Base-by-base conservation (phyloP, 768 basidiomycete genomes). In the Hypholoma fasciculare region DNA sequence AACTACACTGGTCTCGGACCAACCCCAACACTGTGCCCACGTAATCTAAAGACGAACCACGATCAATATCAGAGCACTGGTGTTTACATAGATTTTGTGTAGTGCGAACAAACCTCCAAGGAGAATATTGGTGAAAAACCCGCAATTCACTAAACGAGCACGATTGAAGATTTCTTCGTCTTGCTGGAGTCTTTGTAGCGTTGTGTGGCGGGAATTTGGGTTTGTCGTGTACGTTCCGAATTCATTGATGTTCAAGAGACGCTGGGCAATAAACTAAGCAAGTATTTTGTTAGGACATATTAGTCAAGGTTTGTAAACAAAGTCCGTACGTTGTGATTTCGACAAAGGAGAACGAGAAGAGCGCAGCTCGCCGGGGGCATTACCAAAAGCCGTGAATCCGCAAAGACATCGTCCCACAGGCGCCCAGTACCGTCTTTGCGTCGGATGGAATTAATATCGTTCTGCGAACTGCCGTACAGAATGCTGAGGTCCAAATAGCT, bases 121-220 rank as follows among this genome's bases (percentile, higher is more conserved):
- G 9, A 51, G 7, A 17, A 30, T 30, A 39, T 13, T 46, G 5
- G 23, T 12, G 9, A 17, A 46, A 47, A 12, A 46, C 4, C 70
- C 70, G 3, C 42, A 78, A 75, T 85, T 85, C 64, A 85, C 71
- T 16, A 85, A 76, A 27, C 76, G 70, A 0, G 82, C 80, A 9
- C 76, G 78, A 63, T 85, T 80, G 74, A 85, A 86, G n/a, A 86
- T 80, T 55, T 86, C 78, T 56, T 83, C 82, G 61, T 83, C 82
- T 60, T 82, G 81, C 2, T 30, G 39, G 2, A 57, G 58, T 5
- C 6, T 34, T 34, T 34, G 30, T 34, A 34, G 17, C 55, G 40
- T 7, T 65, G 54, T 3, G 65, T 54, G 0, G 63, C 52, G 52
- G 77, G 75, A 8, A 56, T 57, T 0, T 73, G 73, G 11, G 74